phyloP scores from a whole-genome alignment of 257 asterid genomes.

The Pogostemon cablin region DNA sequence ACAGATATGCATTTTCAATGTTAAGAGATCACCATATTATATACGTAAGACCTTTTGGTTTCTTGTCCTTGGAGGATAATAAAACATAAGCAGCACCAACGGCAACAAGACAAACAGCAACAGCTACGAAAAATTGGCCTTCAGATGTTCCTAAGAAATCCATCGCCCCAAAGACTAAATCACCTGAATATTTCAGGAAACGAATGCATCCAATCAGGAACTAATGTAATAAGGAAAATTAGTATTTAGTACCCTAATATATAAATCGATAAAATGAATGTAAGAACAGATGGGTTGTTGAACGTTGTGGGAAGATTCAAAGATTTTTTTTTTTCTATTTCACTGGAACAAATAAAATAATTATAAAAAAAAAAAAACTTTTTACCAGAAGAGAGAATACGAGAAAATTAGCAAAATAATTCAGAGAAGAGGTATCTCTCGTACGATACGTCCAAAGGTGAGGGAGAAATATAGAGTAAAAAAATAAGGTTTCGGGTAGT shows the following conservation, averaged over 20 bases:
- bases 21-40: background rate
- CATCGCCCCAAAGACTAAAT: constrained; percentile 41
- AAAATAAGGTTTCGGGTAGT: too few species aligned
- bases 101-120: constrained; percentile 62
- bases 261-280: constrained; percentile 12
- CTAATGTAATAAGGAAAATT: background rate
- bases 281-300: constrained; percentile 18
- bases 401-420: background rate
- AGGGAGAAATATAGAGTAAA: too few species aligned
- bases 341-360: background rate
- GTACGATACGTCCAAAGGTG: background rate
- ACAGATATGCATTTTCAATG: constrained; percentile 16
- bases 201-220: background rate
- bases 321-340: background rate
- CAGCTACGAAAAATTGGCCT: constrained; percentile 59
- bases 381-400: constrained; percentile 29
- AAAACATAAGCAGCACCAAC: constrained; percentile 68
- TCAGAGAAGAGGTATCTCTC: background rate
- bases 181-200: constrained; percentile 32
- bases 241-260: background rate
- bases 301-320: constrained; percentile 23
- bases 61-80: constrained; percentile 65
- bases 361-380: background rate
- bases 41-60: constrained; percentile 59
- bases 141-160: constrained; percentile 65